Conservation (phyloP, 192 early-diverging fungal species). For the Geranomyces michiganensis region DNA sequence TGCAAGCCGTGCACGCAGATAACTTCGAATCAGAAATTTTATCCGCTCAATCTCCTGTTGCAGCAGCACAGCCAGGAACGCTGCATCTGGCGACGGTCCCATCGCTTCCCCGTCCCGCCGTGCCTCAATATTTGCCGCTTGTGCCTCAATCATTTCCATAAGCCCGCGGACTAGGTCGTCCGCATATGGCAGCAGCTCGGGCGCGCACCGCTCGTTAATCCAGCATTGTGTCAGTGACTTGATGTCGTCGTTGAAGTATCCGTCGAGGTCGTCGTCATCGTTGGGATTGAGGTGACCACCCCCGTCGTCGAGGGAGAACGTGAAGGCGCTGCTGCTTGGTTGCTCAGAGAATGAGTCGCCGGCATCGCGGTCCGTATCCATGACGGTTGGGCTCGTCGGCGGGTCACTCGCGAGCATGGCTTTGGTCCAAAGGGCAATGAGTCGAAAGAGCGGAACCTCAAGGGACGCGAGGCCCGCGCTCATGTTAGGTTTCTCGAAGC, state of each 20-base stretch:
- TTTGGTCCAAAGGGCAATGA: too few species aligned
- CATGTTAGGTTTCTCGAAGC: too few species aligned
- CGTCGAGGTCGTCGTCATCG: neutral
- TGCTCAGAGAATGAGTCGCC: neutral
- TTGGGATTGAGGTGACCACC: neutral
- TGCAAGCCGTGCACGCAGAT: conserved; percentile 63
- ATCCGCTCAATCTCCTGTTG: conserved; percentile 71
- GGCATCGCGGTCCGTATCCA: neutral
- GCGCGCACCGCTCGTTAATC: conserved; percentile 71
- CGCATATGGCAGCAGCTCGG: conserved; percentile 64
- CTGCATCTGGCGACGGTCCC: conserved; percentile 35
- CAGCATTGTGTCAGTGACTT: conserved; percentile 56
- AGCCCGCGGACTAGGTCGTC: conserved; percentile 47
- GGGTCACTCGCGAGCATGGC: too few species aligned
- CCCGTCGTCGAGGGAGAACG: neutral
- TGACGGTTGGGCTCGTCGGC: neutral
- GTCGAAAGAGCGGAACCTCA: too few species aligned
- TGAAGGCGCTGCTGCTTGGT: conserved; percentile 2
- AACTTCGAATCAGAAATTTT: conserved; percentile 65
- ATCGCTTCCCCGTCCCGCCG: conserved; percentile 15
- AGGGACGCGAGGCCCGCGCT: too few species aligned
- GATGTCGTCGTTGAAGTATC: conserved; percentile 45
- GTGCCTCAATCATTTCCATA: conserved; percentile 58
- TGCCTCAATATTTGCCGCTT: conserved; percentile 33
- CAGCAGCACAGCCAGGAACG: conserved; percentile 59